Conservation (phyloP, 345 rosid genomes). For the Citrus medica region DNA sequence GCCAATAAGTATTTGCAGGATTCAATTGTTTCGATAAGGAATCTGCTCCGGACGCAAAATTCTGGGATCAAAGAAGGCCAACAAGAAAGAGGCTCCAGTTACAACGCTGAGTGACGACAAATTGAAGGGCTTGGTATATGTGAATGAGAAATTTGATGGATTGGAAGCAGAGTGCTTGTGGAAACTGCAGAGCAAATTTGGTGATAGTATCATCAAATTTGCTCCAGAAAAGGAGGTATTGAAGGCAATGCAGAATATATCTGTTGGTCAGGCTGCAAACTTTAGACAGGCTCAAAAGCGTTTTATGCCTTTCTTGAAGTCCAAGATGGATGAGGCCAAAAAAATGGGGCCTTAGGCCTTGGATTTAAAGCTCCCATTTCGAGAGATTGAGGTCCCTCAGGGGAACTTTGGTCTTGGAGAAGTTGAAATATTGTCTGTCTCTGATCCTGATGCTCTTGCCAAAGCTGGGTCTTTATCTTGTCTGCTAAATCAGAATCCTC, state of each 20-base stretch:
- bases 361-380: slow-evolving; percentile 78
- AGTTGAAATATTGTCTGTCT: slow-evolving; percentile 49
- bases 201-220: slow-evolving; percentile 37
- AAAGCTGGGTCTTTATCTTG: slow-evolving; percentile 56
- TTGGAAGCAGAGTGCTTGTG: slow-evolving; percentile 84
- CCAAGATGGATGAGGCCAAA: slow-evolving; percentile 78
- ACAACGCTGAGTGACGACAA: slow-evolving; percentile 41
- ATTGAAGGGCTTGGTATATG: slow-evolving; percentile 58
- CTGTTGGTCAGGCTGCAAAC: slow-evolving; percentile 50
- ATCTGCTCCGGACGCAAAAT: slow-evolving; percentile 69
- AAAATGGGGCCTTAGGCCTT: slow-evolving; percentile 65
- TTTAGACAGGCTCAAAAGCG: slow-evolving; percentile 61
- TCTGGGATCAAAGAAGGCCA: slow-evolving; percentile 62
- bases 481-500: slow-evolving; percentile 56
- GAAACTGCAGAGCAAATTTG: slow-evolving; percentile 60
- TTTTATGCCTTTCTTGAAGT: slow-evolving; percentile 87
- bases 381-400: slow-evolving; percentile 73
- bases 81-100: slow-evolving; percentile 62
- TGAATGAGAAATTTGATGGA: slow-evolving; percentile 75
- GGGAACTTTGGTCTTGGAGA: slow-evolving; percentile 70
- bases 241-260: slow-evolving; percentile 49
- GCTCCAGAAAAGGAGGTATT: slow-evolving; percentile 62
- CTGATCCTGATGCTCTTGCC: slow-evolving; percentile 38
- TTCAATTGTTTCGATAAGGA: slow-evolving; percentile 70
- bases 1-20: slow-evolving; percentile 94